Percentiles rank a stretch among this genome's conserved stretches.
Evolutionary conservation across 345 rosid species (phyloP).

Genomic region (Garcia nutans): DNA sequence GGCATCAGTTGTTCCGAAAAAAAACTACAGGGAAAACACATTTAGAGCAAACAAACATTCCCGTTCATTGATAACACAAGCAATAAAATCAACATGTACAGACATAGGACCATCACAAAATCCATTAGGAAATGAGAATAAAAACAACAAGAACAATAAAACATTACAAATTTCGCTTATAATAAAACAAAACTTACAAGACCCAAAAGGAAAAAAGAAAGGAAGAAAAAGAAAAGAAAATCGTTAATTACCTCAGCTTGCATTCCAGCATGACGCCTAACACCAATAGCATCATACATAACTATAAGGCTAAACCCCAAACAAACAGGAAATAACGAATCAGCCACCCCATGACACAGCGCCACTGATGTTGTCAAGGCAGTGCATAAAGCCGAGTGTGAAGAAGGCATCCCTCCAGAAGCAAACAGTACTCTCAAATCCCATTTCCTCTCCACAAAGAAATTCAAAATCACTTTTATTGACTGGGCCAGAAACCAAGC

Average conservation of each 20-base stretch:
- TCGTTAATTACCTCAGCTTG: constrained; percentile 72
- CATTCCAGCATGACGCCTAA: constrained; percentile 96
- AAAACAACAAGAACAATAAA: background rate
- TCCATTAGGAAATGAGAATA: background rate
- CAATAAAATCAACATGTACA: background rate
- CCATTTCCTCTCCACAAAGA: constrained; percentile 88
- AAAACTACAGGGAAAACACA: background rate
- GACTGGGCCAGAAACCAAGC: constrained; percentile 83
- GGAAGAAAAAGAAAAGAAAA: background rate
- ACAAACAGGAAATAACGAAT: constrained; percentile 89
- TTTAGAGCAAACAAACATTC: background rate
- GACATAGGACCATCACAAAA: background rate
- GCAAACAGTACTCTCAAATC: constrained; percentile 69
- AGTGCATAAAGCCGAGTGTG: constrained; percentile 85
- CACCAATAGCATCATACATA: constrained; percentile 95
- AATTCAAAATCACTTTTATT: constrained; percentile 64
- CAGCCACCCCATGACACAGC: constrained; percentile 82
- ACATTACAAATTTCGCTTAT: background rate
- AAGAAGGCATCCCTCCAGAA: constrained; percentile 96
- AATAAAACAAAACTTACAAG: background rate
- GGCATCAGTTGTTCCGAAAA: background rate
- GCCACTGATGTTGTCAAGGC: constrained; percentile 95
- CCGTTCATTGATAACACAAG: background rate
- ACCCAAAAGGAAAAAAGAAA: background rate
- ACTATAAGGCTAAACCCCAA: constrained; percentile 91